phyloP scores from a whole-genome alignment of 176 grass and related monocot species.

The Rhipidocladum racemiflorum region DNA sequence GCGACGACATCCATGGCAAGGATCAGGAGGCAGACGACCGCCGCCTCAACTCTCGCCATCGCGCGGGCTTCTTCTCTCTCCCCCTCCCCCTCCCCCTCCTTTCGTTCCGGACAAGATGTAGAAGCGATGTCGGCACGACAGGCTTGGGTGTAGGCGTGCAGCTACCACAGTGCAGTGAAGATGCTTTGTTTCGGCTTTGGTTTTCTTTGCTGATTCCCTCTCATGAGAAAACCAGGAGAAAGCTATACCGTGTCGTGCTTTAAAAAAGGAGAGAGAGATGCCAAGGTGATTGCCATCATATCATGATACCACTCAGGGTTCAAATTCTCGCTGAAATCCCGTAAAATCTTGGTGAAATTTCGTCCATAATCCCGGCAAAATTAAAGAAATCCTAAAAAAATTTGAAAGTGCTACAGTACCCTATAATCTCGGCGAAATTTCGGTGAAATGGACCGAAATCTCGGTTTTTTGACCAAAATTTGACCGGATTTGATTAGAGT shows the following conservation, averaged over 20 bases:
- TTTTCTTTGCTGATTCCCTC: conserved; percentile 39
- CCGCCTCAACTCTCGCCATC: conserved; percentile 68
- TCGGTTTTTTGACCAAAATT: too few species aligned
- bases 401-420: too few species aligned
- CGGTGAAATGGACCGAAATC: too few species aligned
- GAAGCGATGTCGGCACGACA: conserved; percentile 8
- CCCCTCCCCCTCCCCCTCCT: background rate
- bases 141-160: background rate
- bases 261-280: background rate
- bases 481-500: too few species aligned
- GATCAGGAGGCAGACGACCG: conserved; percentile 67
- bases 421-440: too few species aligned
- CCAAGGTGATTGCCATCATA: background rate
- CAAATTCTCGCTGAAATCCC: too few species aligned
- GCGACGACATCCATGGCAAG: conserved; percentile 64
- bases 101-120: background rate
- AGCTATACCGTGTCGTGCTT: conserved; percentile 14
- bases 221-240: conserved; percentile 10
- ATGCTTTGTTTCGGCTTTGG: conserved; percentile 19
- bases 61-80: background rate
- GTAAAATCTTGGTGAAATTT: too few species aligned
- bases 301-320: background rate
- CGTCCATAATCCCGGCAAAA: too few species aligned
- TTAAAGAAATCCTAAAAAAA: too few species aligned
- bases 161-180: conserved; percentile 1